Base-by-base conservation (phyloP, 768 basidiomycete genomes). In the Tricholoma terreum region DNA sequence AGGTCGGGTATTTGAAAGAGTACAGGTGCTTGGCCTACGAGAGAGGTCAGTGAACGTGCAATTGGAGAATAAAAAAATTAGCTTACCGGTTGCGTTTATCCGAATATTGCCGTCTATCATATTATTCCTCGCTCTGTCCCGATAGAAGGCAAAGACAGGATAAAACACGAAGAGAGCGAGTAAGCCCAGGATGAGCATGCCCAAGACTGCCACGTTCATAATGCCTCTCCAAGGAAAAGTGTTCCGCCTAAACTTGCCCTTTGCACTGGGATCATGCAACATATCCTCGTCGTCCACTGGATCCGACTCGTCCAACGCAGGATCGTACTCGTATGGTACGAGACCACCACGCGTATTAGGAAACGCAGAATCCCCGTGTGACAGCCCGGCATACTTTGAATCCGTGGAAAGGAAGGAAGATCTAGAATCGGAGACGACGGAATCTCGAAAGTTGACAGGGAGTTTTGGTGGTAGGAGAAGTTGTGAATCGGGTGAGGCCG, bases 111-210 rank as follows among this genome's bases (percentile, higher is more conserved):
- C 81, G 52, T 83, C 81, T 53, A 87, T 84, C 5, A 77, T 75
- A 35, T 65, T 49, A 54, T 77, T 78, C 40, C 70, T 67, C 1
- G 67, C 63, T 22, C 71, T 65, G 52, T 77, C 66, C 3, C 69
- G 63, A 65, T 80, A 81, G 57, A 81, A 87, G 0, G 69, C 69
- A 46, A 78, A 51, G 31, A 96, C 82, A 3, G 95, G 94, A 67
- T 91, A 95, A 40, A 86, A 84, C 51, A 91, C 83, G 70, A 96
- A 97, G 7, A 97, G 81, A 35, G 72, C 71, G 54, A 97, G 71
- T 57, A 97, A 72, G 4, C 76, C 82, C 24, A 71, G 21, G 14
- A 90, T 73, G 61, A 97, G 77, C 17, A 86, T 1, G 34, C 87
- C 0, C 22, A 98, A 77, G 50, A 90, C 81, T 27, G 81, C 73